These are phyloP conservation scores for Fusarium longipes DNA, from an alignment of 2,329 filamentous ascomycete species.

Conservation along the genomic window DNA sequence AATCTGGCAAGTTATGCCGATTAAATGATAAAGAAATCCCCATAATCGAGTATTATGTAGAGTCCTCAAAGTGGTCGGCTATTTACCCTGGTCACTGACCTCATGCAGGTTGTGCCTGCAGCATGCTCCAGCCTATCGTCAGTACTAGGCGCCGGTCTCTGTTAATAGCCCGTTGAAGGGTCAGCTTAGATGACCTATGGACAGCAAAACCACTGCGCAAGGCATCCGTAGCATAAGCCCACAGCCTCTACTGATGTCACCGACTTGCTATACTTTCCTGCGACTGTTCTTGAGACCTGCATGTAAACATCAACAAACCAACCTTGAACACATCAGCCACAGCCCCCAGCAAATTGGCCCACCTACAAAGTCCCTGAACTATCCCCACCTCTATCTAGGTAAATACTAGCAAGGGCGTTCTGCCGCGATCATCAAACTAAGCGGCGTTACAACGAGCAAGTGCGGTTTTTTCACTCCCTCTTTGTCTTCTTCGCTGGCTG, in stretches of 20 bases:
- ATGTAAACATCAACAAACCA: conserved; percentile 36
- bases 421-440: conserved; percentile 27
- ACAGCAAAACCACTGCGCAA: conserved; percentile 13
- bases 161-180: too few species aligned
- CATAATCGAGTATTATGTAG: not conserved
- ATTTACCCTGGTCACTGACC: conserved; percentile 1
- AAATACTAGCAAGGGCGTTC: conserved; percentile 11
- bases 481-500: not conserved
- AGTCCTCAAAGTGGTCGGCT: not conserved
- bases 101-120: conserved; percentile 32
- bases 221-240: conserved; percentile 18
- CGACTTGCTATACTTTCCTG: not conserved
- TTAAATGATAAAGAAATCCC: not conserved
- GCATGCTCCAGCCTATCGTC: conserved; percentile 22
- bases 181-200: conserved; percentile 15
- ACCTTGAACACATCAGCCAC: conserved; percentile 23
- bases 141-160: not conserved
- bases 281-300: not conserved
- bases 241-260: conserved; percentile 30
- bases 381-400: conserved; percentile 18
- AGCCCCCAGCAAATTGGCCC: conserved; percentile 17
- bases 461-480: not conserved
- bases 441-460: not conserved
- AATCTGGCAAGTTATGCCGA: not conserved
- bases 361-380: conserved; percentile 12